Evolutionary conservation across 331 rosid species (phyloP).

Genomic region (Malus hybrid): DNA sequence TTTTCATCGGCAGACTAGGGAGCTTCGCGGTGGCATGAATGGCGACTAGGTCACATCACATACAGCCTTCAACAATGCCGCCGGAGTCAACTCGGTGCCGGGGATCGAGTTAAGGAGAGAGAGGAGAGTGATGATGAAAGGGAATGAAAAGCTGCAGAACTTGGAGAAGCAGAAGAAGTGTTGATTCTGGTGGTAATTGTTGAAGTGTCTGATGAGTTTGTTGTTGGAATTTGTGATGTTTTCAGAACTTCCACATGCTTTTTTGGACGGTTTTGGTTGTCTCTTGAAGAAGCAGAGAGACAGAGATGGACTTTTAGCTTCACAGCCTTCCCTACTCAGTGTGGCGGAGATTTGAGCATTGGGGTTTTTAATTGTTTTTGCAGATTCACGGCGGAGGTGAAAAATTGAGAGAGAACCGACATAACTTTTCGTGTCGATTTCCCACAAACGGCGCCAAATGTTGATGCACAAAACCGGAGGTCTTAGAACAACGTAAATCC

Average conservation of each 20-base stretch:
- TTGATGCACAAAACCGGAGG: no score
- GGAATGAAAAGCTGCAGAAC: slow-evolving; percentile 32
- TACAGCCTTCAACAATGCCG: slow-evolving; percentile 55
- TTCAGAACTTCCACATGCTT: slow-evolving; percentile 95
- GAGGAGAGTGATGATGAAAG: slow-evolving; percentile 27
- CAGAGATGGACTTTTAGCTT: no score
- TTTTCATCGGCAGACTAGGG: not conserved
- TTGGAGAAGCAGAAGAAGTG: slow-evolving; percentile 15
- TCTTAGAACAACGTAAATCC: no score
- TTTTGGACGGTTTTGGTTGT: slow-evolving; percentile 82
- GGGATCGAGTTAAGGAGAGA: slow-evolving; percentile 9
- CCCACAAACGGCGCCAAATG: no score
- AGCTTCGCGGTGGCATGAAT: slow-evolving; percentile 44
- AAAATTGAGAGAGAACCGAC: no score
- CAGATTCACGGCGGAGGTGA: no score
- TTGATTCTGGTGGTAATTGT: slow-evolving; percentile 45
- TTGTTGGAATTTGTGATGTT: slow-evolving; percentile 25
- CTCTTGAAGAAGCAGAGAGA: no score
- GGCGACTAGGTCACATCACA: slow-evolving; percentile 72
- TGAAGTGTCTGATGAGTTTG: slow-evolving; percentile 31
- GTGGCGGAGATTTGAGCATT: no score
- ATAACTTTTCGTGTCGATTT: no score
- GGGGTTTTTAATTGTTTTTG: no score
- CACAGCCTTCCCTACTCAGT: no score
- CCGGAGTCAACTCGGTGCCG: slow-evolving; percentile 34